phyloP scores from a whole-genome alignment of 768 basidiomycete genomes.

The Rhizopogon vulgaris region DNA sequence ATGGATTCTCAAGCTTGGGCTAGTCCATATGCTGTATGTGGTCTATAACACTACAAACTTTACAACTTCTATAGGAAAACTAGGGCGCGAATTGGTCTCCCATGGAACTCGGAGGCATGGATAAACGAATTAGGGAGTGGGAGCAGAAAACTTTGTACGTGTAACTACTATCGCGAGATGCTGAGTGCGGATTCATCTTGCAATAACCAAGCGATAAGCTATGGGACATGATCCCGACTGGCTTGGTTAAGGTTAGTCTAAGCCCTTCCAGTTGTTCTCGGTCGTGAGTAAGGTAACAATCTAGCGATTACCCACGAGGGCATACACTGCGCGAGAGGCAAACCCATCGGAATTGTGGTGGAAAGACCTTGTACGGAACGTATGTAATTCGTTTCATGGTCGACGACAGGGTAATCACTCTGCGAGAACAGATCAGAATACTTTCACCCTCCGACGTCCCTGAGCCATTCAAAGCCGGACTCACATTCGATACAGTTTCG shows the following conservation, averaged over 20 bases:
- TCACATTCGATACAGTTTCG: conserved; percentile 40
- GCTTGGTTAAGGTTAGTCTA: conserved; percentile 32
- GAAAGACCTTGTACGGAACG: conserved; percentile 32
- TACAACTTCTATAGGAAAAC: background rate
- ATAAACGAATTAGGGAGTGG: conserved; percentile 30
- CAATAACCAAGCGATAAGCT: conserved; percentile 32
- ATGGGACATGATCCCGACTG: conserved; percentile 41
- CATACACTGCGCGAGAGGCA: conserved; percentile 21
- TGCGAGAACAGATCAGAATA: conserved; percentile 23
- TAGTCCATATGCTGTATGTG: conserved; percentile 45
- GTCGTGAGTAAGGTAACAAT: conserved; percentile 2
- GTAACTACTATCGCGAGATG: background rate
- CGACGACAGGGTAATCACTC: background rate
- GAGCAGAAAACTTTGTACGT: conserved; percentile 40
- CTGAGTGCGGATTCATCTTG: conserved; percentile 4
- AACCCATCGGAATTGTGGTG: conserved; percentile 30
- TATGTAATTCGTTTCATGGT: conserved; percentile 13
- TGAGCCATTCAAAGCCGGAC: conserved; percentile 27
- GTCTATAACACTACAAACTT: background rate
- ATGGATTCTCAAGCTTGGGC: conserved; percentile 40
- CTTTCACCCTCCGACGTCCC: conserved; percentile 31
- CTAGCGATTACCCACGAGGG: conserved; percentile 32
- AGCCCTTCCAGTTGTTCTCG: background rate
- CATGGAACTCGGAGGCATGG: conserved; percentile 29
- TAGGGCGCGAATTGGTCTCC: conserved; percentile 47